Evolutionary conservation across 345 rosid genomes (phyloP).

Genomic region (Cardiospermum halicacabum): DNA sequence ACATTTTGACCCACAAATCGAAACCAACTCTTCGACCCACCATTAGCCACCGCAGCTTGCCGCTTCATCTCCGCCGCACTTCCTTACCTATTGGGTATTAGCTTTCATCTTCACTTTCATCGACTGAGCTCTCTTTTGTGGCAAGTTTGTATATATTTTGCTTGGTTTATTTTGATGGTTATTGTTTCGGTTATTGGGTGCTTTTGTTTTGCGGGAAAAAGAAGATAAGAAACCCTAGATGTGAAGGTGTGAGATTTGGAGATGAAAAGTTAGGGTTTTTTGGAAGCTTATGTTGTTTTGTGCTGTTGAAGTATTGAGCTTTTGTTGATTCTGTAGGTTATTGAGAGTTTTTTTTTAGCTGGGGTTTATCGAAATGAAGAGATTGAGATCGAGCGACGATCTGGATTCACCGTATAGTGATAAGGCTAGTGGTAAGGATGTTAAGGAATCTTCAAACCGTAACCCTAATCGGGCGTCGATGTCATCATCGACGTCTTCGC

Average conservation of each 20-base stretch:
- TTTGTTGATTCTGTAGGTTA: neutral
- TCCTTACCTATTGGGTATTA: neutral
- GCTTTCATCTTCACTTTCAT: neutral
- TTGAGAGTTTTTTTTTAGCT: neutral
- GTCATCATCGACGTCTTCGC: slow-evolving; percentile 50
- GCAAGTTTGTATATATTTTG: neutral
- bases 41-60: neutral
- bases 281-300: neutral
- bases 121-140: neutral
- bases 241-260: neutral
- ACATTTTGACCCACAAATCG: neutral
- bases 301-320: neutral
- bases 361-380: slow-evolving; percentile 46
- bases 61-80: neutral
- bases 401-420: slow-evolving; percentile 53
- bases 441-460: slow-evolving; percentile 36
- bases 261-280: slow-evolving; percentile 6
- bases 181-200: neutral
- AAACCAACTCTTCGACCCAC: neutral
- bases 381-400: slow-evolving; percentile 82
- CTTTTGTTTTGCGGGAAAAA: neutral
- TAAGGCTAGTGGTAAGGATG: slow-evolving; percentile 37
- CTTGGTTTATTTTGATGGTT: neutral
- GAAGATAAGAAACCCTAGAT: neutral
- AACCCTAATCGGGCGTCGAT: slow-evolving; percentile 37